Percentiles rank a stretch among this genome's conserved stretches.
phyloP scores from a whole-genome alignment of 2,329 filamentous ascomycete species.

The Penicillium sp. region DNA sequence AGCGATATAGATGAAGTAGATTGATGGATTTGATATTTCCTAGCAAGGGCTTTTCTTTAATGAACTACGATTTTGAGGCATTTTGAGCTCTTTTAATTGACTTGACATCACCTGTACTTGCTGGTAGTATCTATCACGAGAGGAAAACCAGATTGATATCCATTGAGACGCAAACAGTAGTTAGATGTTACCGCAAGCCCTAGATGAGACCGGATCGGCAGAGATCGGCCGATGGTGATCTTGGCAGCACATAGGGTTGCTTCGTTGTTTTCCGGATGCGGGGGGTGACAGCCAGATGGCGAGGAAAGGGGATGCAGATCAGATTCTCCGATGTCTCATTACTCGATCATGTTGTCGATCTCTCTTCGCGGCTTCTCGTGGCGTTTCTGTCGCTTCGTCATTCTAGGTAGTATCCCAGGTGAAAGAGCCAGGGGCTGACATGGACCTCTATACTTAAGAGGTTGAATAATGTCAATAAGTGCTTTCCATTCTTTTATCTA shows the following conservation, averaged over 20 bases:
- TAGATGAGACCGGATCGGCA: not conserved
- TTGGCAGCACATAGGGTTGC: not conserved
- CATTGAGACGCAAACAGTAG: conserved; percentile 2
- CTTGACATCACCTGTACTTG: not conserved
- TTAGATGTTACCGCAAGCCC: not conserved
- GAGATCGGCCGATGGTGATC: not conserved
- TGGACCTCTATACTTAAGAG: not conserved
- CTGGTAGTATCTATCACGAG: not conserved
- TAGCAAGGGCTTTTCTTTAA: not conserved
- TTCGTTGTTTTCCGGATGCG: conserved; percentile 1
- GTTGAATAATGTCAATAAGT: not conserved
- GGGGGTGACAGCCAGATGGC: not conserved
- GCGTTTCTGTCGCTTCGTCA: not conserved
- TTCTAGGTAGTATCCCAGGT: too few species aligned
- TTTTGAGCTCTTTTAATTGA: not conserved
- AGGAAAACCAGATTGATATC: not conserved
- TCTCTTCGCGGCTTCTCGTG: not conserved
- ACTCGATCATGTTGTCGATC: not conserved
- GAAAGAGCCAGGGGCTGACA: not conserved
- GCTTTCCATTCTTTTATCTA: not conserved
- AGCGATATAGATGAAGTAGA: not conserved
- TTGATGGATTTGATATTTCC: not conserved
- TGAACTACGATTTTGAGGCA: not conserved
- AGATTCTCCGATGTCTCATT: not conserved
- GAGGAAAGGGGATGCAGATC: not conserved